Percentiles rank a stretch among this genome's conserved stretches.
phyloP scores from a whole-genome alignment of 2,329 filamentous ascomycete genomes.

The Venturia nashicola region DNA sequence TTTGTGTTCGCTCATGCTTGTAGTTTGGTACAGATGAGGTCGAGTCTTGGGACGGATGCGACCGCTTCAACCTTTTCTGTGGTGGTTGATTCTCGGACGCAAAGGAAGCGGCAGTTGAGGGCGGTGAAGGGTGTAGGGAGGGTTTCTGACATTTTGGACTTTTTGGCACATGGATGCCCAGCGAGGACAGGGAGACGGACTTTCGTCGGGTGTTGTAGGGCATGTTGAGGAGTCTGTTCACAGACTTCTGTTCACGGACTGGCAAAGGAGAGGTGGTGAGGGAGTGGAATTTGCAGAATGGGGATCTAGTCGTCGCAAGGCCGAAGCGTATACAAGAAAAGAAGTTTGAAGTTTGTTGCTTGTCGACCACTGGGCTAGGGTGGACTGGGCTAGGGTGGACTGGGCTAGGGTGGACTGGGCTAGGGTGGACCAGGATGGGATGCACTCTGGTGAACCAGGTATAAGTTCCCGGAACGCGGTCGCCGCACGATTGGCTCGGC shows the following conservation, averaged over 20 bases:
- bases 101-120: conserved; percentile 35
- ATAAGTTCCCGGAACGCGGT: background rate
- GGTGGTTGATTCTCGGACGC: conserved; percentile 24
- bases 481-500: background rate
- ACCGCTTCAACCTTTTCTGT: conserved; percentile 58
- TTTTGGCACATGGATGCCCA: conserved; percentile 75
- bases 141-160: conserved; percentile 42
- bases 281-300: background rate
- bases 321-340: conserved; percentile 4
- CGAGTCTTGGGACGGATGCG: conserved; percentile 41
- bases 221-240: no score
- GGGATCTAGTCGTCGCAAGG: background rate
- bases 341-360: background rate
- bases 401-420: background rate
- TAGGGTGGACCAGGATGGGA: background rate
- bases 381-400: no score
- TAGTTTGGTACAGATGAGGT: conserved; percentile 18
- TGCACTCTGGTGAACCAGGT: background rate
- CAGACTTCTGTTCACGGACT: no score
- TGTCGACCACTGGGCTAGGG: background rate
- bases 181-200: conserved; percentile 80
- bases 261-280: background rate
- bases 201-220: conserved; percentile 96
- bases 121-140: conserved; percentile 39
- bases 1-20: conserved; percentile 26